Evolutionary conservation across 768 basidiomycete species (phyloP).

Genomic region (Glaciozyma antarctica): DNA sequence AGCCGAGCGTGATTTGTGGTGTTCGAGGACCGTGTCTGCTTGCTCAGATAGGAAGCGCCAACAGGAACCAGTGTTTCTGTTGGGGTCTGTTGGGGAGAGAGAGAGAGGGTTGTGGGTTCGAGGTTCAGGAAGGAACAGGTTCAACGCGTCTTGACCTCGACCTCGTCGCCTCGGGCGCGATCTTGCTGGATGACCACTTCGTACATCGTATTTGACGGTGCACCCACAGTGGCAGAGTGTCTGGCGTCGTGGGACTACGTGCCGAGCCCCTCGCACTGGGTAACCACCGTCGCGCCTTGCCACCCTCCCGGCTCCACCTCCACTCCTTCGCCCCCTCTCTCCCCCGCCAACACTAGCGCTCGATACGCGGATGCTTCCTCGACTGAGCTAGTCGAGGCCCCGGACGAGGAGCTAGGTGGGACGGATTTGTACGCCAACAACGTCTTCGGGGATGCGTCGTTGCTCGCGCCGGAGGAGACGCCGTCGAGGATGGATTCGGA

Average conservation of each 20-base stretch:
- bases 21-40: too few species aligned
- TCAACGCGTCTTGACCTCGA: too few species aligned
- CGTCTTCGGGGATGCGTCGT: background rate
- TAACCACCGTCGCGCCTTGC: background rate
- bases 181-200: too few species aligned
- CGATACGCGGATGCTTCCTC: background rate
- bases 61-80: background rate
- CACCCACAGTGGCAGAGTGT: slow-evolving; percentile 2
- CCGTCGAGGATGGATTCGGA: background rate
- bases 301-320: background rate
- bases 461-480: background rate
- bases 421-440: background rate
- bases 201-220: slow-evolving; percentile 12
- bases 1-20: too few species aligned
- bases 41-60: too few species aligned
- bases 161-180: too few species aligned
- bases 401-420: background rate
- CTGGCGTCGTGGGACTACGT: background rate
- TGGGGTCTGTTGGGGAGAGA: too few species aligned
- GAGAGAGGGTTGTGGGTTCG: too few species aligned
- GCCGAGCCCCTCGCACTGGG: background rate
- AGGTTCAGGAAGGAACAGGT: too few species aligned
- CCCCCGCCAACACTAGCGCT: background rate
- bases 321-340: background rate
- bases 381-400: background rate